Evolutionary conservation across 768 basidiomycete species (phyloP), one percentile per base, ranked within the genome.

Genomic region (Hygrocybe punicea): DNA sequence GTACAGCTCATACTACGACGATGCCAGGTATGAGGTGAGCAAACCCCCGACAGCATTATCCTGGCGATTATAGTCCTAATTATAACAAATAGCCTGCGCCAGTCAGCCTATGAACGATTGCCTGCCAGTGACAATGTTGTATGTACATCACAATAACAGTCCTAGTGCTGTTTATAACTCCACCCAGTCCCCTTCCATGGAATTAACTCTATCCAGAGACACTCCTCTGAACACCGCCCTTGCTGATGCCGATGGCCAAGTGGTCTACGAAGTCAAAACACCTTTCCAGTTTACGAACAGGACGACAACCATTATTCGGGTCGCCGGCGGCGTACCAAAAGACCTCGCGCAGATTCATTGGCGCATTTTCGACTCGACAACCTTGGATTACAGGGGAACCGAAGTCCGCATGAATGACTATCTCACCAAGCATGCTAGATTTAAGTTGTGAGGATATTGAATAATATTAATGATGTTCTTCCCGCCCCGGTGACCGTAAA

Each of bases 201-300:
- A 60, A 34, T 60, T 69, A 29, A 67, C 65, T 40, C 59, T 69
- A 39, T 63, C 59, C 16, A 59, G 58, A 51, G 52, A 58, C 24
- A 58, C 60, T 16, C 54, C 64, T 33, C 53, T 64, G 46, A 66
- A 69, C 53, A 60, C 65, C 2, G 61, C 57, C 29, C 65, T 65
- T 51, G 58, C 44, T 29, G 58, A 61, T 16, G 65, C 58, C 37
- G 58, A 65, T n/a, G 68, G 65, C 29, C 64, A 65, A 35, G 57
- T 61, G 19, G 35, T 66, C n/a, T 69, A 68, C 56, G 62, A 62
- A 49, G 60, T 64, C 21, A 52, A 39, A 25, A 65, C 67, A 5
- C 62, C 62, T 3, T 65, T 66, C 46, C 59, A 58, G 36, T 34
- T 14, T 4, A 19, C 49, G 29, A 29, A 17, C 24, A n/a, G n/a